Base-by-base conservation (phyloP, 768 basidiomycete genomes). In the Calocera cornea region DNA sequence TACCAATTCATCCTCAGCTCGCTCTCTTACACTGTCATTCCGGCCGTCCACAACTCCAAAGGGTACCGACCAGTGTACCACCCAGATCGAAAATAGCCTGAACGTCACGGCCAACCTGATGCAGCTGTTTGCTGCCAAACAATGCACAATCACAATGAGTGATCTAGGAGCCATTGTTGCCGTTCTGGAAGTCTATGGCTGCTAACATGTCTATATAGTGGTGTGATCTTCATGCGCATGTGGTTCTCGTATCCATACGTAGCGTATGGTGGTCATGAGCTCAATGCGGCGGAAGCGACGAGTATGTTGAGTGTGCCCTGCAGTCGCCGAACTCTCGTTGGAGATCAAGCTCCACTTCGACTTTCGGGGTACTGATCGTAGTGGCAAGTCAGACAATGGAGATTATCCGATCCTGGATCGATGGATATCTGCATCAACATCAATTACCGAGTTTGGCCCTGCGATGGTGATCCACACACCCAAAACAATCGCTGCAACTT, bases 221-320 rank as follows among this genome's bases (percentile, higher is more conserved):
- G 19, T 12, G 44, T 64, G 44, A 66, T 65, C 69, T 60, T 41
- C 64, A 65, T 12, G 41, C 36, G 47, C 66, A 40, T 68, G 65
- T 64, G 14, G 41, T 60, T 66, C 64, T n/a, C 70, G 44, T 41
- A 40, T 60, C 27, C 44, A 33, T 29, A 24, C 34, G 34, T 38
- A 33, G 14, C 34, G 50, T 63, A 34, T 60, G 34, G 27, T 64
- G 31, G 34, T 65, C 29, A 49, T 66, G 44, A 19, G 64, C 60
- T 69, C 68, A 60, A 31, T 60, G 79, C 75, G 68, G 80, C 80
- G 27, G 86, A 85, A 36, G 87, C 83, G 68, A 92, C 79, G 67
- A 97, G 80, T 94, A 98, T 97, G 69, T 92, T 88, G 70, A 98
- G 78, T 66, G 92, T 90, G 66, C 94, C 95, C 73, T 85, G 87